Evolutionary conservation across 2,329 filamentous ascomycete genomes (phyloP).

Genomic region (Paecilomyces sp.): DNA sequence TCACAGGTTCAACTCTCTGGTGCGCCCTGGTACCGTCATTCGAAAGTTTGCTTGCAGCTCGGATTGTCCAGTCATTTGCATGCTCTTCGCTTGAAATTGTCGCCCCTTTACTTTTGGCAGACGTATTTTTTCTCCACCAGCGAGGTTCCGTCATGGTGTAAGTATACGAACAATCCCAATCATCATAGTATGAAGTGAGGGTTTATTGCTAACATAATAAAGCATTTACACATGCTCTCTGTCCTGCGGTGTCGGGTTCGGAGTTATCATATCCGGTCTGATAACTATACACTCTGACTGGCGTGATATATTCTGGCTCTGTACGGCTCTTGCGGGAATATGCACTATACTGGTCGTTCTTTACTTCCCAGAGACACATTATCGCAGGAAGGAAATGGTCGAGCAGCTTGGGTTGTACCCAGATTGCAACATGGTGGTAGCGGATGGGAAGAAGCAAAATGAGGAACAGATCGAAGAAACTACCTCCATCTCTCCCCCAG

Average conservation of each 20-base stretch:
- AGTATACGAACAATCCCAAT: background rate
- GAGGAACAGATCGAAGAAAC: too few relatives aligned
- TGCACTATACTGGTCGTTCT: too few relatives aligned
- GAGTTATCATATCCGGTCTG: background rate
- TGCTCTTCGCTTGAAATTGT: background rate
- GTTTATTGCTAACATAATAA: background rate
- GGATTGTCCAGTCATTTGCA: background rate
- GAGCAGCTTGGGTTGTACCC: too few relatives aligned
- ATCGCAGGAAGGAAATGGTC: too few relatives aligned
- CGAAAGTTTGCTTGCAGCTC: background rate
- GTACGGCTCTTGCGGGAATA: background rate
- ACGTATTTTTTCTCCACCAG: background rate
- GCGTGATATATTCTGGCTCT: background rate
- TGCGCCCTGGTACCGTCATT: background rate
- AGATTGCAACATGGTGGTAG: too few relatives aligned
- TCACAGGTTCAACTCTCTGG: too few relatives aligned
- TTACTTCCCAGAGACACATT: too few relatives aligned
- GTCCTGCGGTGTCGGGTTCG: background rate
- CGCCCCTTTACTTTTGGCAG: background rate
- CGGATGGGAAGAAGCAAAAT: too few relatives aligned
- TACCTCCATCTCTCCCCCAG: background rate
- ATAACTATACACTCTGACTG: background rate
- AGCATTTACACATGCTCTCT: background rate
- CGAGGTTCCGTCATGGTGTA: background rate
- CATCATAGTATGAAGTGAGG: background rate